Evolutionary conservation across 306 rosid genomes (phyloP).

Genomic region (Medicago ruthenica): DNA sequence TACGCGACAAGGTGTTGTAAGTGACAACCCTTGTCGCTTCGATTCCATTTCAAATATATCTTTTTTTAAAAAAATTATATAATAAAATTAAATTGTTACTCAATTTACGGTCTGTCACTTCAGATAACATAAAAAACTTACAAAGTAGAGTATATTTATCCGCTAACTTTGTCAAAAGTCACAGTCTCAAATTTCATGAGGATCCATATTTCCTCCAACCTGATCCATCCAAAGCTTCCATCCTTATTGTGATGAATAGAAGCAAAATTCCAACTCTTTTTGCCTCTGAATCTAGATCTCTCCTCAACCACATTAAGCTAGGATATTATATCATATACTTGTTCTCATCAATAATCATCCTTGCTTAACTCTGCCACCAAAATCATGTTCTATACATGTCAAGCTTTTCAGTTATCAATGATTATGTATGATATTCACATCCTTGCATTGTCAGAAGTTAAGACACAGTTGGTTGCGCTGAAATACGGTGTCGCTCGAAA

Average conservation of each 20-base stretch:
- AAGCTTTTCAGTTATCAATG: slow-evolving; percentile 33
- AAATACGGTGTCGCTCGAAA: slow-evolving; percentile 68
- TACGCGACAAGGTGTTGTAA: too few relatives aligned
- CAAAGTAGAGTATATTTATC: slow-evolving; percentile 7
- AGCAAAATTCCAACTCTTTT: slow-evolving; percentile 15
- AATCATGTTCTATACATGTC: slow-evolving; percentile 37
- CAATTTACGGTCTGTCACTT: neutral
- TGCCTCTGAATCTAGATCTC: neutral
- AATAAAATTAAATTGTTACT: neutral
- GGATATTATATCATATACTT: too few relatives aligned
- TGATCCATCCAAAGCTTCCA: slow-evolving; percentile 33
- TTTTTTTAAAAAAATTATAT: neutral
- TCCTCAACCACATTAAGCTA: too few relatives aligned
- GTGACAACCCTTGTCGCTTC: too few relatives aligned
- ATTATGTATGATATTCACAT: neutral
- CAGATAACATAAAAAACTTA: slow-evolving; percentile 7
- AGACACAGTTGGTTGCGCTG: slow-evolving; percentile 50
- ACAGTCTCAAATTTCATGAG: slow-evolving; percentile 18
- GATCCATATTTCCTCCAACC: slow-evolving; percentile 18
- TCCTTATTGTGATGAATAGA: slow-evolving; percentile 13
- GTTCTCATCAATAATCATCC: too few relatives aligned
- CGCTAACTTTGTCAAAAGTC: neutral
- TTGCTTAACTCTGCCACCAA: slow-evolving; percentile 1
- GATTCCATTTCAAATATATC: too few relatives aligned
- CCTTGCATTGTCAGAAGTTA: slow-evolving; percentile 29